Percentiles rank a stretch among this genome's conserved stretches.
Conservation (phyloP, 441 rosid species). For the Gossypium laxum region DNA sequence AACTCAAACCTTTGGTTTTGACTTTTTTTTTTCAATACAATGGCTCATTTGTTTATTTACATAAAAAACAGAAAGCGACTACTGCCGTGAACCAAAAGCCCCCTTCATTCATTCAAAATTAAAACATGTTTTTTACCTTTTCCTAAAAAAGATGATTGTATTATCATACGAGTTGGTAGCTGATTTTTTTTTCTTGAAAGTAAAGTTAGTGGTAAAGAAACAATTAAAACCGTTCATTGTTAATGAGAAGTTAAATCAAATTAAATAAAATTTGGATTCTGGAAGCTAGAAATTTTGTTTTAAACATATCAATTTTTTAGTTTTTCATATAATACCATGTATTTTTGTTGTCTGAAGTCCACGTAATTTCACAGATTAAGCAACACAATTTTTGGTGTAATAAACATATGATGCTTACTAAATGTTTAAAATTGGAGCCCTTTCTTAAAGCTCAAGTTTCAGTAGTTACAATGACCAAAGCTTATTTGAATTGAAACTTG, state of each 20-base stretch:
- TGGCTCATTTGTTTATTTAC: not conserved
- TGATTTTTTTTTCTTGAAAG: not conserved
- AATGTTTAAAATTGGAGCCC: not conserved
- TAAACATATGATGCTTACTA: not conserved
- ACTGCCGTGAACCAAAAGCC: not conserved
- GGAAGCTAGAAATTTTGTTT: not conserved
- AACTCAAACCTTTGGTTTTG: not conserved
- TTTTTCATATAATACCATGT: not conserved
- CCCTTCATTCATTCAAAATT: not conserved
- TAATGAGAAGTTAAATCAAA: not conserved
- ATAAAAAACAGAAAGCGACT: not conserved
- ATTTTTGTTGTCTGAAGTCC: not conserved
- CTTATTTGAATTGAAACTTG: not conserved
- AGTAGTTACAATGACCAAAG: not conserved
- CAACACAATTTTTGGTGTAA: not conserved
- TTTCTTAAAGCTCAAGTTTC: constrained; percentile 1
- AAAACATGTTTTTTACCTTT: not conserved
- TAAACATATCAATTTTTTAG: not conserved
- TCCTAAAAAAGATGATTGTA: not conserved
- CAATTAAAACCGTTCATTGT: not conserved
- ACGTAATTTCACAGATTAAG: not conserved
- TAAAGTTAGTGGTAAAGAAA: not conserved
- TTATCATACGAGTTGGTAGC: not conserved
- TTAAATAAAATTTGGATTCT: not conserved
- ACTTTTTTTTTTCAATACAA: not conserved